Evolutionary conservation across 768 basidiomycete species (phyloP).

Genomic region (Leccinum arenicola): DNA sequence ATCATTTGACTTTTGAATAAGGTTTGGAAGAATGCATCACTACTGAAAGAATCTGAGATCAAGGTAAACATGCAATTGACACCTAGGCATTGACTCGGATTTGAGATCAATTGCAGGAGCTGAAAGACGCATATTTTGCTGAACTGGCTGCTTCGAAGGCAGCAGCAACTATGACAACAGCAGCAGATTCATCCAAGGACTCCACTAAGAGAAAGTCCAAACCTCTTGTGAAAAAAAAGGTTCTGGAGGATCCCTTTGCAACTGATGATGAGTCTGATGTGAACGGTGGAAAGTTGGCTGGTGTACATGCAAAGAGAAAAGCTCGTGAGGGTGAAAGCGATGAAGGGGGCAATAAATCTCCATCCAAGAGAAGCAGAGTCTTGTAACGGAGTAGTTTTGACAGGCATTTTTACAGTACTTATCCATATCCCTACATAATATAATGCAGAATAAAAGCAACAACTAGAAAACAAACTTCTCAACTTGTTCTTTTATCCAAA

Average conservation of each 20-base stretch:
- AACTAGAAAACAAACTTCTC: not conserved
- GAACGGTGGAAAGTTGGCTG: conserved; percentile 17
- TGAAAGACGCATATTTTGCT: conserved; percentile 62
- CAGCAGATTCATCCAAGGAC: conserved; percentile 19
- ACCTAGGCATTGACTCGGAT: not conserved
- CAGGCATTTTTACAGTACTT: not conserved
- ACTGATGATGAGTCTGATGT: conserved; percentile 42
- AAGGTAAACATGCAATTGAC: conserved; percentile 43
- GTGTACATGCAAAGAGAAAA: conserved; percentile 10
- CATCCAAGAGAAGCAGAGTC: conserved; percentile 34
- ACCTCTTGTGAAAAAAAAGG: conserved; percentile 46
- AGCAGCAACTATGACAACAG: conserved; percentile 13
- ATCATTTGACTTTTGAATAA: conserved; percentile 33
- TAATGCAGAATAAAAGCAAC: not conserved
- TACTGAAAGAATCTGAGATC: conserved; percentile 59
- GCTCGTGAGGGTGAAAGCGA: conserved; percentile 29
- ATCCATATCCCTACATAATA: not conserved
- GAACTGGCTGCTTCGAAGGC: conserved; percentile 38
- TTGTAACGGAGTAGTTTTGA: conserved; percentile 20
- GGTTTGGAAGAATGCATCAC: conserved; percentile 66
- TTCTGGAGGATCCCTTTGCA: conserved; percentile 47
- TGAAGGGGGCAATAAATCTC: conserved; percentile 24
- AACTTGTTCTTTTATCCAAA: not conserved
- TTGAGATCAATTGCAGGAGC: conserved; percentile 38
- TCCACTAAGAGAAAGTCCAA: conserved; percentile 35